These are phyloP conservation scores for Russula foetens DNA, from an alignment of 768 basidiomycete species.

Conservation along the genomic window DNA sequence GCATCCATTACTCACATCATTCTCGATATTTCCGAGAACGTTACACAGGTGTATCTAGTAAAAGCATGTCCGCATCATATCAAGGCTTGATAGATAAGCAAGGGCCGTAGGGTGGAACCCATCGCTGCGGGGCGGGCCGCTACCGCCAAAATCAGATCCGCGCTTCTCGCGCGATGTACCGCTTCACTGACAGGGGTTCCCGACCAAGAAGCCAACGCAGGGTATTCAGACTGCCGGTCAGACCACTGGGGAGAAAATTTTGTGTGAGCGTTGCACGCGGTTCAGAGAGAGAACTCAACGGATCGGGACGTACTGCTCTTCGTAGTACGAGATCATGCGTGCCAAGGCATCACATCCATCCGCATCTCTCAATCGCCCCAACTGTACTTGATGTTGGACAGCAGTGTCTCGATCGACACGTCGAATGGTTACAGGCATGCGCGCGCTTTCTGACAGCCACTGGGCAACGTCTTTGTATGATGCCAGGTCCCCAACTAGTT, in stretches of 20 bases:
- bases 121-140: not conserved
- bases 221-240: slow-evolving; percentile 28
- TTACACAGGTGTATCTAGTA: not conserved
- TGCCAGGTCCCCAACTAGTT: slow-evolving; percentile 28
- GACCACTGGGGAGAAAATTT: slow-evolving; percentile 21
- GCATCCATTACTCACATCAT: not conserved
- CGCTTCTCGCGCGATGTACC: slow-evolving; percentile 22
- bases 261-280: not conserved
- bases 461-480: slow-evolving; percentile 26
- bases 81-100: not conserved
- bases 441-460: slow-evolving; percentile 15
- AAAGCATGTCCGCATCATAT: not conserved
- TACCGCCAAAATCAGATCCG: not conserved
- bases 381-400: slow-evolving; percentile 6
- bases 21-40: not conserved
- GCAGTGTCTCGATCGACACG: slow-evolving; percentile 20
- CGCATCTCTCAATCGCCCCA: slow-evolving; percentile 14
- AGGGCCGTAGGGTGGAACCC: not conserved
- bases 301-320: slow-evolving; percentile 23
- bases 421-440: slow-evolving; percentile 20
- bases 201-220: slow-evolving; percentile 28
- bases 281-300: not conserved
- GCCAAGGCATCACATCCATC: slow-evolving; percentile 24
- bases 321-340: slow-evolving; percentile 30
- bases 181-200: slow-evolving; percentile 26